Evolutionary conservation across 1,139 yeast species (phyloP), one percentile per base, ranked within the genome.

Genomic region (Pichiaceae sp.): DNA sequence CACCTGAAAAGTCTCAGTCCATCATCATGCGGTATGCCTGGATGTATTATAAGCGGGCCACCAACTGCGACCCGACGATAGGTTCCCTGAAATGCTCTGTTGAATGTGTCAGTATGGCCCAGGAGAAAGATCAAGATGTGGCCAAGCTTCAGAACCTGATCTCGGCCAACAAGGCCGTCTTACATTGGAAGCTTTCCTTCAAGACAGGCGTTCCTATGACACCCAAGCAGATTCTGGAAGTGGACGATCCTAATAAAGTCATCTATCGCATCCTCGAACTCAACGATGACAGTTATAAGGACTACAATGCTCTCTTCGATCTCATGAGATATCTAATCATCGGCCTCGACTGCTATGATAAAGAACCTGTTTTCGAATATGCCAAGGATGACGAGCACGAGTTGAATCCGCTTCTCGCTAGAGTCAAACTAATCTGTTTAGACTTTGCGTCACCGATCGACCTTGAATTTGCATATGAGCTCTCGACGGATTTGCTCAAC

Each of bases 381-480:
- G 32, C 32, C 17, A 29, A 34, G 2, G 38, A 28, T 30, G 34
- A 51, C 38, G 59, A 61, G 39, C 32, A 35, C 7, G 17, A 26
- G 25, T n/a, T 33, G 26, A 39, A 43, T 25, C 39, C 43, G 12
- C 32, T 46, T 2, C 36, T 38, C 1, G 33, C 47, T 1, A 62
- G 64, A 36, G 47, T 76, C 19, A 62, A 68, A 43, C 58, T 72
- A 3, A 64, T 72, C 7, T 76, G 79, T 49, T 69, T 79, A 28
- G 83, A 78, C 47, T 68, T 75, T 38, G 67, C 85, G 0, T 56
- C 78, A 20, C 66, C 68, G 1, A 68, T 70, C 36, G 78, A 79
- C 49, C 77, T 78, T 44, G 52, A 54, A 9, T 76, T 60, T 53
- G 81, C 85, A 1, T 67, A 66, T 45, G 57, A 60, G 3, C 41